phyloP scores from a whole-genome alignment of 345 rosid species.

The Luvunga scandens region DNA sequence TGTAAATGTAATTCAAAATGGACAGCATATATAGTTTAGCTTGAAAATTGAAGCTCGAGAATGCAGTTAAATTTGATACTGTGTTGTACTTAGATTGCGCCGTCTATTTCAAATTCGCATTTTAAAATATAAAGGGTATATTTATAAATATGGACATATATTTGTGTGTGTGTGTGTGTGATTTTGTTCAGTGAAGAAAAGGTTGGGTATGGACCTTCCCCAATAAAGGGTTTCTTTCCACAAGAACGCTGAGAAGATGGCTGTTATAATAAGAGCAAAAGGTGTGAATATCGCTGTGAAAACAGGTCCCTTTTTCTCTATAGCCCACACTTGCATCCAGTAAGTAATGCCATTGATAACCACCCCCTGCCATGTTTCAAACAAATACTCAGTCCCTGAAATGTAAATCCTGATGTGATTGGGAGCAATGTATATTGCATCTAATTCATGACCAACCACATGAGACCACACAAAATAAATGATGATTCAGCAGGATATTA shows the following conservation, averaged over 20 bases:
- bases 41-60: no score
- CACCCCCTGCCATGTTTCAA: constrained; percentile 54
- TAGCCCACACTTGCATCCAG: constrained; percentile 86
- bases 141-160: not conserved
- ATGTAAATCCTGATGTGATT: not conserved
- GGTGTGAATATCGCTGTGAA: constrained; percentile 81
- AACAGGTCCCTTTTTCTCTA: constrained; percentile 87
- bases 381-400: not conserved
- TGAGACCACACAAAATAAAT: not conserved
- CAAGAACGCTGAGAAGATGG: constrained; percentile 56
- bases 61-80: no score
- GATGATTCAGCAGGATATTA: not conserved
- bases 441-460: not conserved
- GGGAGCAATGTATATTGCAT: not conserved
- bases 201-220: constrained; percentile 53
- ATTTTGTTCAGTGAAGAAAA: not conserved
- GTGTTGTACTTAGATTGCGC: no score
- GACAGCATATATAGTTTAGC: no score
- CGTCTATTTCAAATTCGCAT: no score
- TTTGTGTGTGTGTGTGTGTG: not conserved
- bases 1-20: no score
- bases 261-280: constrained; percentile 68
- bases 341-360: constrained; percentile 65
- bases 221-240: constrained; percentile 67
- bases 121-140: no score